Evolutionary conservation across 495 filamentous ascomycete genomes (phyloP).

Genomic region (Podospora pseudocomata): DNA sequence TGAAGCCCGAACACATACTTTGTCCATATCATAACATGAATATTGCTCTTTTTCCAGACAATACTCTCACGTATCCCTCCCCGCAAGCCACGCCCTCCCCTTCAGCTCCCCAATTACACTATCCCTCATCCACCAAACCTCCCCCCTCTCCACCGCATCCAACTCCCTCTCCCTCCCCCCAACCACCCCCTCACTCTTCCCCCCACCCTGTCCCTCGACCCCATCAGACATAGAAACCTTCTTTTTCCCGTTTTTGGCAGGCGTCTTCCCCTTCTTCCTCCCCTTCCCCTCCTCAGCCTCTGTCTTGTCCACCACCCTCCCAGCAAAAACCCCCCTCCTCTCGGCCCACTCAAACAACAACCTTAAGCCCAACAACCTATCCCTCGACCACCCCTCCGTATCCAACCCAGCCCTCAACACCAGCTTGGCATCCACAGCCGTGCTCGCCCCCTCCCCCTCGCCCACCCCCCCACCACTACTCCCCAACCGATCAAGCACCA

Average conservation of each 20-base stretch:
- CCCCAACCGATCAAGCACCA: constrained; percentile 57
- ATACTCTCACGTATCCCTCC: constrained; percentile 10
- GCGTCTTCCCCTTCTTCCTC: constrained; percentile 6
- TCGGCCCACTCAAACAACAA: constrained; percentile 81
- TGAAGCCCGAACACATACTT: neutral
- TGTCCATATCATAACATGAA: neutral
- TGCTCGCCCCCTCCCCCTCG: constrained; percentile 49
- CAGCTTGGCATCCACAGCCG: constrained; percentile 74
- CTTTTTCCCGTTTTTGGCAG: constrained; percentile 30
- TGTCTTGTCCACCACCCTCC: constrained; percentile 2
- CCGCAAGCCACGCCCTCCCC: constrained; percentile 53
- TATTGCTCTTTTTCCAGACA: neutral
- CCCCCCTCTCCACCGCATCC: constrained; percentile 16
- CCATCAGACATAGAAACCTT: constrained; percentile 25
- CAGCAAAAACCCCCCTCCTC: constrained; percentile 27
- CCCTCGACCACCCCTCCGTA: constrained; percentile 51
- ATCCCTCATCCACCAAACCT: constrained; percentile 48
- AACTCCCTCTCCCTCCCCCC: neutral
- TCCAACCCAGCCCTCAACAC: constrained; percentile 61
- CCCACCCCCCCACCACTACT: constrained; percentile 41
- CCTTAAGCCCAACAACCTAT: constrained; percentile 69
- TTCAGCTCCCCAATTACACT: constrained; percentile 54
- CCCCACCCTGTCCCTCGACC: constrained; percentile 12
- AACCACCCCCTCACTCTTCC: constrained; percentile 14
- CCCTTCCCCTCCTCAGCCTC: constrained; percentile 35